phyloP scores from a whole-genome alignment of 2,329 filamentous ascomycete genomes.

The Parafenestella ontariensis region DNA sequence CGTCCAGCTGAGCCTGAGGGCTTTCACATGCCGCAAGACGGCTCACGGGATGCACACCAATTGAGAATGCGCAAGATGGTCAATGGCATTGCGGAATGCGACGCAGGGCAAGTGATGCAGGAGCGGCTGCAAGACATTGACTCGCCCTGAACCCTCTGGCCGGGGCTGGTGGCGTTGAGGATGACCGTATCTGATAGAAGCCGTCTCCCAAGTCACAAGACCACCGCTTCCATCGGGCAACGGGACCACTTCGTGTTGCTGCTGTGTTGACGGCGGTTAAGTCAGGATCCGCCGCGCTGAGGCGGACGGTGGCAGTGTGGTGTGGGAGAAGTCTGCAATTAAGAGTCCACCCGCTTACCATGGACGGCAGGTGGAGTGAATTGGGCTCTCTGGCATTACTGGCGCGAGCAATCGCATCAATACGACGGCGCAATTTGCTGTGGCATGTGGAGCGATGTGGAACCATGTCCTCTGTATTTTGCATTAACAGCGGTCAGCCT shows the following conservation, averaged over 20 bases:
- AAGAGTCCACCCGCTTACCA: slow-evolving; percentile 17
- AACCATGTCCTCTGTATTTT: slow-evolving; percentile 28
- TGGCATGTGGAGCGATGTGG: slow-evolving; percentile 36
- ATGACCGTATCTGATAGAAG: slow-evolving; percentile 23
- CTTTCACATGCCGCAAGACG: slow-evolving; percentile 2
- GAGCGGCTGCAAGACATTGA: slow-evolving; percentile 42
- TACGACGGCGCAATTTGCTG: slow-evolving; percentile 18
- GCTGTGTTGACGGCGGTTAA: slow-evolving; percentile 28
- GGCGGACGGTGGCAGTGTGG: slow-evolving; percentile 4
- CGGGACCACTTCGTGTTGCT: slow-evolving; percentile 25
- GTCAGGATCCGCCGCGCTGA: slow-evolving; percentile 23
- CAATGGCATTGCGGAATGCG: slow-evolving; percentile 24
- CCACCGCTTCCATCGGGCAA: slow-evolving; percentile 16
- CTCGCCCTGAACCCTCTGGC: slow-evolving; percentile 32
- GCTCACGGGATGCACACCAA: slow-evolving; percentile 12
- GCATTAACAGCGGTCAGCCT: slow-evolving; percentile 34
- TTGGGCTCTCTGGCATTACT: slow-evolving; percentile 23
- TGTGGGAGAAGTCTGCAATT: slow-evolving; percentile 21
- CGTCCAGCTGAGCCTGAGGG: slow-evolving; percentile 7
- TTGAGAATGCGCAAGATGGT: slow-evolving; percentile 11
- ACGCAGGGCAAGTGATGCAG: slow-evolving; percentile 28
- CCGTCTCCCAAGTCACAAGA: slow-evolving; percentile 49
- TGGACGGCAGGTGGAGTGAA: slow-evolving; percentile 25
- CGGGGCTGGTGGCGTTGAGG: slow-evolving; percentile 37
- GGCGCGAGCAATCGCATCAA: slow-evolving; percentile 11